Evolutionary conservation across 345 rosid genomes (phyloP).

Genomic region (Chamaenerion angustifolium): DNA sequence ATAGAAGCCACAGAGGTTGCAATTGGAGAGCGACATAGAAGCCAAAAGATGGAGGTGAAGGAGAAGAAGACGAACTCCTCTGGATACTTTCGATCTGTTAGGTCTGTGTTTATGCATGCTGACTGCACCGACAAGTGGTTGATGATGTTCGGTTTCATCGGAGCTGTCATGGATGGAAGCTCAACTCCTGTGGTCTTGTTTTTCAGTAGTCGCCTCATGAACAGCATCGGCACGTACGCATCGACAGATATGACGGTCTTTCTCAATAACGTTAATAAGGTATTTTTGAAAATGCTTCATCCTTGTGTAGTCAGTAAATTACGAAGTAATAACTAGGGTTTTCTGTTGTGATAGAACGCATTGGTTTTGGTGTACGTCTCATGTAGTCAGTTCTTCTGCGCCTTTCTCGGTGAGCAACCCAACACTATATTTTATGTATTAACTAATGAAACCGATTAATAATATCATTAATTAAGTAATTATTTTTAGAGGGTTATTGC

Average conservation of each 20-base stretch:
- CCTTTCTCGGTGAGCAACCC: constrained; percentile 58
- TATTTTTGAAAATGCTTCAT: no score
- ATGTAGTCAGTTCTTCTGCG: constrained; percentile 46
- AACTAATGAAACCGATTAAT: no score
- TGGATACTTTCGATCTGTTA: no score
- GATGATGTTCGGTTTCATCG: constrained; percentile 57
- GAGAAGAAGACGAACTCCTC: background rate
- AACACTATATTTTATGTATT: no score
- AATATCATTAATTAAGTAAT: background rate
- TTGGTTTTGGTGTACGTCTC: constrained; percentile 47
- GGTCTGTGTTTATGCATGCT: constrained; percentile 58
- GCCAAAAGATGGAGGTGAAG: no score
- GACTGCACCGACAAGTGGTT: constrained; percentile 41
- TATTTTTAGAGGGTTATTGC: constrained; percentile 12
- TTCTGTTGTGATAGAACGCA: constrained; percentile 49
- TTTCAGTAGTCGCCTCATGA: constrained; percentile 57
- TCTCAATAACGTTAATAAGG: constrained; percentile 36
- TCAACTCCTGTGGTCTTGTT: constrained; percentile 50
- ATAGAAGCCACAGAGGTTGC: no score
- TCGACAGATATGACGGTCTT: constrained; percentile 15
- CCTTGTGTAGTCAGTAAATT: no score
- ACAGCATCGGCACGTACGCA: constrained; percentile 36
- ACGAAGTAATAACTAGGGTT: no score
- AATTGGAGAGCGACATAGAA: no score
- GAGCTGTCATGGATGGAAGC: constrained; percentile 58